Evolutionary conservation across 257 asterid genomes (phyloP).

Genomic region (Lavandula angustifolia): DNA sequence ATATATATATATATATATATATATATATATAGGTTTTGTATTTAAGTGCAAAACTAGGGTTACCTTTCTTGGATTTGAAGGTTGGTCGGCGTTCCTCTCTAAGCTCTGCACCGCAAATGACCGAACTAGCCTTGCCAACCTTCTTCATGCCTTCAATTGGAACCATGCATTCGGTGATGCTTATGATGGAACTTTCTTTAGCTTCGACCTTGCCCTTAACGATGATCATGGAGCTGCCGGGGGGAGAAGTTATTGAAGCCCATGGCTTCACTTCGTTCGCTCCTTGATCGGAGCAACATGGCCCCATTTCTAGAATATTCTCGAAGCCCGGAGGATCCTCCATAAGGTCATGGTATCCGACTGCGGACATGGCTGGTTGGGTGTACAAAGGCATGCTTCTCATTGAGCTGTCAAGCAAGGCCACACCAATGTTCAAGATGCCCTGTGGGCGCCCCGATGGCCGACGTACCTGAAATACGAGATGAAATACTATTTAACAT

Average conservation of each 20-base stretch:
- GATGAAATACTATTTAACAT: too few relatives aligned
- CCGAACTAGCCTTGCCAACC: slow-evolving; percentile 75
- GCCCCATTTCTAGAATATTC: slow-evolving; percentile 28
- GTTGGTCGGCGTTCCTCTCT: slow-evolving; percentile 41
- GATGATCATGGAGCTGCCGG: slow-evolving; percentile 42
- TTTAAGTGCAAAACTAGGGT: too few relatives aligned
- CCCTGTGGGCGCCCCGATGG: slow-evolving; percentile 96
- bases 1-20: too few relatives aligned
- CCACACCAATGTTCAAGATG: slow-evolving; percentile 79
- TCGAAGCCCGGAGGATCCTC: slow-evolving; percentile 43
- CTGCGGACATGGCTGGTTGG: slow-evolving; percentile 65
- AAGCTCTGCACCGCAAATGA: slow-evolving; percentile 61
- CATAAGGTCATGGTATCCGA: slow-evolving; percentile 59
- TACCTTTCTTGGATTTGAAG: slow-evolving; percentile 33
- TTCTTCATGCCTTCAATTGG: slow-evolving; percentile 28
- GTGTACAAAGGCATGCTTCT: slow-evolving; percentile 79
- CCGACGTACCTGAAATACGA: slow-evolving; percentile 59
- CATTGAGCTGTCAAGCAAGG: slow-evolving; percentile 71
- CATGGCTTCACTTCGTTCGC: slow-evolving; percentile 67
- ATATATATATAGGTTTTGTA: too few relatives aligned
- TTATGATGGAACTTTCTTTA: slow-evolving; percentile 62
- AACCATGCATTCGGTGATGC: slow-evolving; percentile 49
- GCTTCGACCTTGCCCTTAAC: slow-evolving; percentile 33
- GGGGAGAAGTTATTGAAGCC: slow-evolving; percentile 41
- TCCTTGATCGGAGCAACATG: slow-evolving; percentile 48